Conservation (phyloP, 192 early-diverging fungal species). For the Backusella liffmaniae region DNA sequence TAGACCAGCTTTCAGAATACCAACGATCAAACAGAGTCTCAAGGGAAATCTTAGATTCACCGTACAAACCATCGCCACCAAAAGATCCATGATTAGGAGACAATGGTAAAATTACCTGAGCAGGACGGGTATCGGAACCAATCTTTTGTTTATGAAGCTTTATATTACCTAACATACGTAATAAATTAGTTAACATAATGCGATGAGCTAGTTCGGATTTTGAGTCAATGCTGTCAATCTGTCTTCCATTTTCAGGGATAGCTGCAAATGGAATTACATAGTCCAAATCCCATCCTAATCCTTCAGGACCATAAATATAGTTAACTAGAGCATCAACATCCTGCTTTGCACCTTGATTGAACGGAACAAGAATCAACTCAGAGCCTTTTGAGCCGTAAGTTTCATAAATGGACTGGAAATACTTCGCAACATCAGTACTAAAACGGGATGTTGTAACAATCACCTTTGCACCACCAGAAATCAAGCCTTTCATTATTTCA, state of each 20-base stretch:
- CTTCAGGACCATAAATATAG: conserved; percentile 84
- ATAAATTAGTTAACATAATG: conserved; percentile 91
- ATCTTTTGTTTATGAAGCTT: conserved; percentile 77
- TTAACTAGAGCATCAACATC: conserved; percentile 77
- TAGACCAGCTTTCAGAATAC: conserved; percentile 86
- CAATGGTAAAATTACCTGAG: conserved; percentile 85
- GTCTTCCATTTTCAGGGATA: conserved; percentile 83
- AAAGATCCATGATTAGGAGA: conserved; percentile 98
- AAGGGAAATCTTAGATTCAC: conserved; percentile 91
- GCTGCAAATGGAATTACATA: conserved; percentile 95
- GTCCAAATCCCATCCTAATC: conserved; percentile 92
- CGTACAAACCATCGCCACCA: conserved; percentile 89
- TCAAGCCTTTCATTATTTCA: conserved; percentile 75
- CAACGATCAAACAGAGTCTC: conserved; percentile 91
- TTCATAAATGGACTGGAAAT: conserved; percentile 88
- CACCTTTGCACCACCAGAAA: conserved; percentile 86
- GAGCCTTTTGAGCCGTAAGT: conserved; percentile 86
- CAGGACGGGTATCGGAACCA: conserved; percentile 81
- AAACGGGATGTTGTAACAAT: conserved; percentile 92
- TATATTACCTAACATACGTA: conserved; percentile 84
- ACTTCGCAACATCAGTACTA: conserved; percentile 75
- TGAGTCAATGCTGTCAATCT: conserved; percentile 82
- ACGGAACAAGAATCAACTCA: conserved; percentile 84
- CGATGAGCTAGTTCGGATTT: conserved; percentile 91
- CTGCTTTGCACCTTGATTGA: conserved; percentile 89